A percentile compares a stretch with the other conserved stretches of the same genome.
These are phyloP conservation scores for Thermothielavioides terrestris DNA, from an alignment of 495 filamentous ascomycete species.

Conservation along the genomic window DNA sequence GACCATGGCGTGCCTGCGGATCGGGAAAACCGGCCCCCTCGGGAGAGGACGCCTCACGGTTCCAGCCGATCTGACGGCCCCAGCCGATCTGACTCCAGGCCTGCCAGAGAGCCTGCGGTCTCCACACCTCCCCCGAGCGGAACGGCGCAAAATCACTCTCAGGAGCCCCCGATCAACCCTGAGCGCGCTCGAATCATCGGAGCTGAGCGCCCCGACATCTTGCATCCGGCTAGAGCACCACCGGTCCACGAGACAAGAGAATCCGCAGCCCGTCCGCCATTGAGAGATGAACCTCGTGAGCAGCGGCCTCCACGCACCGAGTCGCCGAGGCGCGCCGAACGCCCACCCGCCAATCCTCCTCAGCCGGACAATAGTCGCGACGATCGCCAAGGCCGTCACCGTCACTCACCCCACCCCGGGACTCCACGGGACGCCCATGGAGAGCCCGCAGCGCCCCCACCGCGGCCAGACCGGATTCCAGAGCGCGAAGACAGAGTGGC, in stretches of 20 bases:
- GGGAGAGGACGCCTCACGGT: constrained; percentile 27
- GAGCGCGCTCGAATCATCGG: constrained; percentile 36
- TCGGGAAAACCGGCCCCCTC: constrained; percentile 28
- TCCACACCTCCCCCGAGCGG: constrained; percentile 23
- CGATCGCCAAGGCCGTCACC: constrained; percentile 33
- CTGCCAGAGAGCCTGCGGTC: constrained; percentile 23
- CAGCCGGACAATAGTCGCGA: constrained; percentile 36
- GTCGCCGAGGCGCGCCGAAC: constrained; percentile 44
- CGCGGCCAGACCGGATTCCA: constrained; percentile 26
- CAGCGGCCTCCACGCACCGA: constrained; percentile 36
- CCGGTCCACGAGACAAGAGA: constrained; percentile 37
- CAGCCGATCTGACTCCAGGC: constrained; percentile 27
- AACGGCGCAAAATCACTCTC: constrained; percentile 26
- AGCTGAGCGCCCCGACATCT: constrained; percentile 30
- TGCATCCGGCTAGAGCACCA: constrained; percentile 53
- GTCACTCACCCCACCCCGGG: constrained; percentile 33
- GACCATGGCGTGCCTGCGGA: constrained; percentile 21
- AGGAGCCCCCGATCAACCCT: constrained; percentile 37
- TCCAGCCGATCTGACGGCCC: constrained; percentile 15
- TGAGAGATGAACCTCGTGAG: constrained; percentile 36
- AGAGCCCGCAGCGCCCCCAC: constrained; percentile 16
- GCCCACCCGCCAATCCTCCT: constrained; percentile 25
- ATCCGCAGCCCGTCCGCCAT: constrained; percentile 23
- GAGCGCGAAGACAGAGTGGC: constrained; percentile 30
- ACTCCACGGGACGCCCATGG: constrained; percentile 29